Evolutionary conservation across 345 rosid species (phyloP).

Genomic region (Combretum micranthum): DNA sequence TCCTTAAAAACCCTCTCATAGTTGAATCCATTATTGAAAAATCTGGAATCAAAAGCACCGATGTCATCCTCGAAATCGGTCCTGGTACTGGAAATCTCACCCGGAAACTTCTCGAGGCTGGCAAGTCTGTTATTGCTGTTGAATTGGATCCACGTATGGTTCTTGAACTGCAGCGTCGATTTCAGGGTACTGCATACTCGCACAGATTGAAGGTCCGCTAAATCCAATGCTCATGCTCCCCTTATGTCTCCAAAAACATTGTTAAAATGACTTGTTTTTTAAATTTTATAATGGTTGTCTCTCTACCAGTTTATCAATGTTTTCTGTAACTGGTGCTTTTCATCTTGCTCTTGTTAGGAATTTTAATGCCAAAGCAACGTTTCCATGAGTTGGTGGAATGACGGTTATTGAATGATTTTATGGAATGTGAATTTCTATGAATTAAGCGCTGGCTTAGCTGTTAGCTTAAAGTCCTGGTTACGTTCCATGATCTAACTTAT

Average conservation of each 20-base stretch:
- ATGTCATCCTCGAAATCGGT: conserved; percentile 81
- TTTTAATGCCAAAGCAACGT: too few relatives aligned
- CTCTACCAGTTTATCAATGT: too few relatives aligned
- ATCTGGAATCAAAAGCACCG: conserved; percentile 75
- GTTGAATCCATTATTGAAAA: conserved; percentile 82
- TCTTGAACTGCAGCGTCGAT: conserved; percentile 84
- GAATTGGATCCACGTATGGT: conserved; percentile 93
- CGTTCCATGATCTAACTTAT: too few relatives aligned
- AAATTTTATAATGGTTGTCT: neutral
- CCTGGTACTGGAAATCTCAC: conserved; percentile 96
- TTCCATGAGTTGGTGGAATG: too few relatives aligned
- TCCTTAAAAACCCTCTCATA: conserved; percentile 75
- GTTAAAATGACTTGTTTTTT: neutral
- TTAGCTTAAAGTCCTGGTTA: too few relatives aligned
- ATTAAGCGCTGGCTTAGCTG: too few relatives aligned
- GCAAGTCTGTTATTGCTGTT: conserved; percentile 72
- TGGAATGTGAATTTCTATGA: too few relatives aligned
- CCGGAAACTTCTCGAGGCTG: conserved; percentile 83
- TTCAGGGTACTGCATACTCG: conserved; percentile 69
- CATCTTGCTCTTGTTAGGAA: too few relatives aligned
- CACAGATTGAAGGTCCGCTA: conserved; percentile 44
- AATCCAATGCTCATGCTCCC: neutral
- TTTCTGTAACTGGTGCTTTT: too few relatives aligned
- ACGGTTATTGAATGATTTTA: too few relatives aligned
- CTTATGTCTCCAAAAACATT: rapidly evolving